Evolutionary conservation across 768 basidiomycete genomes (phyloP), one percentile per base, ranked within the genome.

Genomic region (Pisolithus albus): DNA sequence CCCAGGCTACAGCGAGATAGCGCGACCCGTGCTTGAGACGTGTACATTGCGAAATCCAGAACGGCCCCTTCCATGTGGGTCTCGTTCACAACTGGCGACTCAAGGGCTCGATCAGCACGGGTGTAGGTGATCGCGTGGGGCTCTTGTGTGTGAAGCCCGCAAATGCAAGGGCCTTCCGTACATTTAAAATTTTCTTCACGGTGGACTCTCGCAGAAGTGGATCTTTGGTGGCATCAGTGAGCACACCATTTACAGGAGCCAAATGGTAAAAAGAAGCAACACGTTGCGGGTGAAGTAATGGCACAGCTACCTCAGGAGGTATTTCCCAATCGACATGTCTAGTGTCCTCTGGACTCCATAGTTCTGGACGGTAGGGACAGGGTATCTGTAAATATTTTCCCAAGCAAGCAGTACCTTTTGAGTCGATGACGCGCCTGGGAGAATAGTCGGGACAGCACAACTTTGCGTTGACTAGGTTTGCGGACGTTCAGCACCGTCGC

Each of bases 251-350:
- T 42, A 88, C 89, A 62, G 92, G 88, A 59, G 87, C 86, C 32
- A 94, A 81, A 57, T 91, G 91, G 86, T 95, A 72, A 47, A 74
- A 73, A 59, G 61, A 59, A 30, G 56, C 57, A 59, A 57, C 56
- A 57, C 64, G 63, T 63, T 61, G 61, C 50, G 56, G 46, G 56
- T 54, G 52, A 52, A 38, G 51, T 36, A 56, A 56, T 54, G 70
- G 47, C 53, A 59, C 11, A 50, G 63, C 28, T 70, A 92, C 92
- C 82, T 94, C 90, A 36, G 87, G 73, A 19, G 90, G 90, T 61
- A 96, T 97, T 67, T 95, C 92, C 49, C 86, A 82, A 68, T 98
- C 94, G 57, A 99, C 97, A 69, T 99, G 94, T 54, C 83, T 78
- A 15, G 95, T 97, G 67, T 98, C 93, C 61, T 86, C 89, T 24